Conservation (phyloP, 2,329 filamentous ascomycete genomes). For the Triangularia setosa region DNA sequence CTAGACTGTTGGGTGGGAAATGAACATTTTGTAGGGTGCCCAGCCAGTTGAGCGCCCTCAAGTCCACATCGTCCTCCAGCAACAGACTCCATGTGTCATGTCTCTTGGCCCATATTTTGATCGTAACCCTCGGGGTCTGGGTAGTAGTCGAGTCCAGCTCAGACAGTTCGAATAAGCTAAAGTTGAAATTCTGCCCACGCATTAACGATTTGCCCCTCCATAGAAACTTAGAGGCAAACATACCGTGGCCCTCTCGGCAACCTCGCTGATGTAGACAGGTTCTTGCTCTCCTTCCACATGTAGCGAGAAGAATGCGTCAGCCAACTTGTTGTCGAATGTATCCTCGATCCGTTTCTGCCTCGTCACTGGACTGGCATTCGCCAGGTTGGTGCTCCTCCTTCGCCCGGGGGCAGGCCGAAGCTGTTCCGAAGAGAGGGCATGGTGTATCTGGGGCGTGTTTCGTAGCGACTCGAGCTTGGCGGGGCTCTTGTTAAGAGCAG, state of each 20-base stretch:
- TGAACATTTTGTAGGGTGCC: slow-evolving; percentile 66
- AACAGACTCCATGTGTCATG: slow-evolving; percentile 57
- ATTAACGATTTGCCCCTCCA: slow-evolving; percentile 11
- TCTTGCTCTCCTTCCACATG: slow-evolving; percentile 64
- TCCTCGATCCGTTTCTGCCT: slow-evolving; percentile 75
- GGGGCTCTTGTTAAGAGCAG: slow-evolving; percentile 65
- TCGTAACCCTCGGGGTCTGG: slow-evolving; percentile 58
- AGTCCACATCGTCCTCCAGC: slow-evolving; percentile 66
- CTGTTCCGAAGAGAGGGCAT: slow-evolving; percentile 53
- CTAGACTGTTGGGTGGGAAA: slow-evolving; percentile 74
- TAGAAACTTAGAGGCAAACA: slow-evolving; percentile 1
- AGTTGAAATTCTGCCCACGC: slow-evolving; percentile 70
- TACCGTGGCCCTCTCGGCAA: slow-evolving; percentile 69
- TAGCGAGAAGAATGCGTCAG: slow-evolving; percentile 85
- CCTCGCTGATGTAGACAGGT: slow-evolving; percentile 88
- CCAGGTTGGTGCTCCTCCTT: slow-evolving; percentile 47
- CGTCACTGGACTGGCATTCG: slow-evolving; percentile 28
- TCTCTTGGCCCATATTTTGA: slow-evolving; percentile 71
- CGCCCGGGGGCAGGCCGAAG: slow-evolving; percentile 38
- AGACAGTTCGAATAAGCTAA: slow-evolving; percentile 76
- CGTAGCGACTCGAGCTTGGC: slow-evolving; percentile 58
- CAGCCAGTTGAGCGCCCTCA: slow-evolving; percentile 74
- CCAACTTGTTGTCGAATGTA: slow-evolving; percentile 66
- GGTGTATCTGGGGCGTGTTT: slow-evolving; percentile 47
- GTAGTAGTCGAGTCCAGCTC: slow-evolving; percentile 60